Percentiles rank a stretch among this genome's conserved stretches.
phyloP scores from a whole-genome alignment of 345 rosid species.

The Angophora floribunda region DNA sequence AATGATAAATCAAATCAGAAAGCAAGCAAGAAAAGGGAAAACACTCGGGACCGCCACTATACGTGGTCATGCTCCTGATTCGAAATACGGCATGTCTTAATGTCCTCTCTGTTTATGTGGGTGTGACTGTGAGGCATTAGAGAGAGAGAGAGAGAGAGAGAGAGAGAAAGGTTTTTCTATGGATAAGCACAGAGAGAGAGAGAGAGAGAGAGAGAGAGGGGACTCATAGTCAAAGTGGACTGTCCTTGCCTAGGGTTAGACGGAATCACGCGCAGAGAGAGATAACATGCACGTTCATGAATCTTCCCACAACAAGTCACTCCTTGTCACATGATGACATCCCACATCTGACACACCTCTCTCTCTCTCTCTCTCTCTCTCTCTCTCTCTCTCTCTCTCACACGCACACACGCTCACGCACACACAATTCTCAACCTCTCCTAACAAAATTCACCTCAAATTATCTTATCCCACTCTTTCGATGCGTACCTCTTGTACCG shows the following conservation, averaged over 20 bases:
- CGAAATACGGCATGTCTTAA: not conserved
- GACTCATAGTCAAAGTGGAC: not conserved
- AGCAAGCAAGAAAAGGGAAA: not conserved
- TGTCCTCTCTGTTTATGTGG: not conserved
- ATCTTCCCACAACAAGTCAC: not conserved
- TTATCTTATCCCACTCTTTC: not conserved
- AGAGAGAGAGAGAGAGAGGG: not conserved
- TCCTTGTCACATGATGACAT: not conserved
- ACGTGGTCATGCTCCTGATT: not conserved
- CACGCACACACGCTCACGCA: not conserved
- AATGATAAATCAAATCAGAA: not conserved
- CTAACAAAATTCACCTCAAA: not conserved
- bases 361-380: not conserved
- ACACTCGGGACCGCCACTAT: not conserved
- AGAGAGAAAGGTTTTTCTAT: not conserved
- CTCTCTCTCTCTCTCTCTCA: not conserved
- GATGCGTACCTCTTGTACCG: not conserved
- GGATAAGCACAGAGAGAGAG: not conserved
- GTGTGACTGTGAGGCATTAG: not conserved
- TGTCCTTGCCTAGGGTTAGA: not conserved
- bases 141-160: not conserved
- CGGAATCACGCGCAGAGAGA: not conserved
- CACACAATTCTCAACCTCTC: not conserved
- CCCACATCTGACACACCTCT: not conserved
- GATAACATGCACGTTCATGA: not conserved